A percentile compares a stretch with the other conserved stretches of the same genome.
phyloP scores from a whole-genome alignment of 495 filamentous ascomycete genomes.

The Neurospora africana region DNA sequence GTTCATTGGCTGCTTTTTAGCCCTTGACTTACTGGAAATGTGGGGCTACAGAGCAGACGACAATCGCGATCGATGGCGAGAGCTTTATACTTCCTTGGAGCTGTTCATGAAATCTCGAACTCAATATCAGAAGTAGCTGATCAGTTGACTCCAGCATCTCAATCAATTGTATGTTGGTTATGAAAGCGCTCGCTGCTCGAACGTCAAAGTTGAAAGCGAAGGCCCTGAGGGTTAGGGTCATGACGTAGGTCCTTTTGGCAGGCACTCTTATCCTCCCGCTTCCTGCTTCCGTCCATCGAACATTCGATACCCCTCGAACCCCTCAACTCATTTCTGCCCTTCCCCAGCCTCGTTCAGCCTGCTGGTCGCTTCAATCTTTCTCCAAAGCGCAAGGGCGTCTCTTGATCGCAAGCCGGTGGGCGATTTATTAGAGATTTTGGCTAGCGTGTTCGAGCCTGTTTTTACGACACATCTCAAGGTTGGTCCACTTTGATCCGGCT shows the following conservation, averaged over 20 bases:
- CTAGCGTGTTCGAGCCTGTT: background rate
- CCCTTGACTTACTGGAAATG: background rate
- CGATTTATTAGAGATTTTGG: background rate
- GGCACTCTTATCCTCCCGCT: background rate
- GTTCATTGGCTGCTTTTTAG: background rate
- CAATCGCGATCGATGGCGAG: background rate
- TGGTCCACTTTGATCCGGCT: background rate
- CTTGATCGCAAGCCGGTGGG: slow-evolving; percentile 5
- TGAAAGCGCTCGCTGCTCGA: background rate
- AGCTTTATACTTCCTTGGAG: background rate
- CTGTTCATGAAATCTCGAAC: background rate
- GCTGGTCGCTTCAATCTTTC: background rate
- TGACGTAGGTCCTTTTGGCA: slow-evolving; percentile 6
- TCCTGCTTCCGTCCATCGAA: background rate
- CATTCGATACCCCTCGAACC: background rate
- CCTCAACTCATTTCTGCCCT: background rate
- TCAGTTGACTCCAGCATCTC: background rate
- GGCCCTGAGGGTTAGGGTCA: slow-evolving; percentile 14
- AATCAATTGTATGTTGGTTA: background rate
- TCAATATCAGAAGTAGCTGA: background rate
- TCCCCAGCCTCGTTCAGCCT: background rate
- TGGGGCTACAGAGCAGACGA: background rate
- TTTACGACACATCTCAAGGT: background rate
- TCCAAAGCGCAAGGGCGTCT: slow-evolving; percentile 2
- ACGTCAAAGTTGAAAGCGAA: background rate